Evolutionary conservation across 2,329 filamentous ascomycete genomes (phyloP).

Genomic region (Pseudodiploospora longispora): DNA sequence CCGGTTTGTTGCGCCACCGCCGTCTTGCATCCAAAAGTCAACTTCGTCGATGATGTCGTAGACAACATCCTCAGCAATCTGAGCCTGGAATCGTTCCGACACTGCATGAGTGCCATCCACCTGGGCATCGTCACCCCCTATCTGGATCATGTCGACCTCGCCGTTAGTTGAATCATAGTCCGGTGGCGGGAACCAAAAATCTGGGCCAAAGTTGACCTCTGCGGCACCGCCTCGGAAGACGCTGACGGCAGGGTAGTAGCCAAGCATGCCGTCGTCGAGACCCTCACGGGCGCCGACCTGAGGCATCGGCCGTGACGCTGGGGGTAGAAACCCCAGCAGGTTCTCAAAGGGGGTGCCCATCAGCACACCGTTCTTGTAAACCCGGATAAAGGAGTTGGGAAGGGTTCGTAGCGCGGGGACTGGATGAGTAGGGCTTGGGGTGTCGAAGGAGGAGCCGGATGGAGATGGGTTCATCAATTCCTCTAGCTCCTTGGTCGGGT

Average conservation of each 20-base stretch:
- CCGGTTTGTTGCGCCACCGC: constrained; percentile 40
- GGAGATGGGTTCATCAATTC: constrained; percentile 68
- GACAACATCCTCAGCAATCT: constrained; percentile 88
- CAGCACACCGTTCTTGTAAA: constrained; percentile 86
- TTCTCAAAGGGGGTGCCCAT: constrained; percentile 85
- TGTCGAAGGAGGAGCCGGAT: constrained; percentile 37
- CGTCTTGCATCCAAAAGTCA: constrained; percentile 75
- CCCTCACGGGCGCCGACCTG: constrained; percentile 74
- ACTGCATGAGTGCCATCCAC: constrained; percentile 48
- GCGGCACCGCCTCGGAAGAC: constrained; percentile 86
- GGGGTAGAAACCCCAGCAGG: constrained; percentile 83
- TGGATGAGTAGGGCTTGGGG: constrained; percentile 65
- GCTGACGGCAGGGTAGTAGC: constrained; percentile 90
- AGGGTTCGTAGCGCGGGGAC: constrained; percentile 73
- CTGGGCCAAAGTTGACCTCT: constrained; percentile 87
- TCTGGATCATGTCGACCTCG: constrained; percentile 39
- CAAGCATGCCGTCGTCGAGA: constrained; percentile 88
- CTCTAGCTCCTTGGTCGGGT: constrained; percentile 79
- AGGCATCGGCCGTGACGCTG: constrained; percentile 66
- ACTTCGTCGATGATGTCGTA: constrained; percentile 94
- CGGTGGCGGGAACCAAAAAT: constrained; percentile 83
- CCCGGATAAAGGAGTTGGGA: constrained; percentile 74
- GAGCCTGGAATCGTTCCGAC: constrained; percentile 76
- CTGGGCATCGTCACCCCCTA: constrained; percentile 10
- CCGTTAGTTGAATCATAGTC: constrained; percentile 38